These are phyloP conservation scores for Penicillium tannophilum DNA, from an alignment of 495 filamentous ascomycete genomes.

Conservation along the genomic window DNA sequence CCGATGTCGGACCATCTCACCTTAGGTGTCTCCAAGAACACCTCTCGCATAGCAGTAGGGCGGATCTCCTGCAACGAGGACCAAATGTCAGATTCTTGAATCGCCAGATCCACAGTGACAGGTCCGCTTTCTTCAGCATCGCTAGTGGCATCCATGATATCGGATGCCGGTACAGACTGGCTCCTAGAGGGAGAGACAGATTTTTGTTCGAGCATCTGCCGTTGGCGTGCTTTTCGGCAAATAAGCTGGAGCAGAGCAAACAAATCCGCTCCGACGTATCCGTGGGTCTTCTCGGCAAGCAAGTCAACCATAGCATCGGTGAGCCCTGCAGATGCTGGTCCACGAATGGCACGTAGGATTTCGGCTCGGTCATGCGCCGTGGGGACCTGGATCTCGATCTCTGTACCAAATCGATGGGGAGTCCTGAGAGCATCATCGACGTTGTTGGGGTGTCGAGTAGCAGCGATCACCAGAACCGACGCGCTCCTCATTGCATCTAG, in stretches of 20 bases:
- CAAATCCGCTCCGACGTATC: constrained; percentile 69
- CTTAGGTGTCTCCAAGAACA: constrained; percentile 84
- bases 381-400: constrained; percentile 82
- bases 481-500: constrained; percentile 46
- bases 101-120: constrained; percentile 25
- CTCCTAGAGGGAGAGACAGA: neutral
- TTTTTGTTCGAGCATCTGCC: constrained; percentile 25
- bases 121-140: constrained; percentile 11
- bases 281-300: constrained; percentile 64
- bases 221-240: constrained; percentile 45
- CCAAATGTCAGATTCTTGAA: constrained; percentile 54
- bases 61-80: constrained; percentile 59
- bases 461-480: constrained; percentile 69
- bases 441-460: constrained; percentile 69
- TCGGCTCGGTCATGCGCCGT: constrained; percentile 69
- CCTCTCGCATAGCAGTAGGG: constrained; percentile 87
- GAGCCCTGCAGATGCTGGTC: constrained; percentile 29
- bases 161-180: neutral
- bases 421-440: constrained; percentile 74
- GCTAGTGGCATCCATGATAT: neutral
- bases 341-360: constrained; percentile 62
- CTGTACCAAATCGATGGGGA: constrained; percentile 63
- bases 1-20: constrained; percentile 90
- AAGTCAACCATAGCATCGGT: constrained; percentile 41
- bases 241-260: constrained; percentile 51